A percentile compares a stretch with the other conserved stretches of the same genome.
Conservation (phyloP, 2,329 filamentous ascomycete species). For the Alternaria sp. region DNA sequence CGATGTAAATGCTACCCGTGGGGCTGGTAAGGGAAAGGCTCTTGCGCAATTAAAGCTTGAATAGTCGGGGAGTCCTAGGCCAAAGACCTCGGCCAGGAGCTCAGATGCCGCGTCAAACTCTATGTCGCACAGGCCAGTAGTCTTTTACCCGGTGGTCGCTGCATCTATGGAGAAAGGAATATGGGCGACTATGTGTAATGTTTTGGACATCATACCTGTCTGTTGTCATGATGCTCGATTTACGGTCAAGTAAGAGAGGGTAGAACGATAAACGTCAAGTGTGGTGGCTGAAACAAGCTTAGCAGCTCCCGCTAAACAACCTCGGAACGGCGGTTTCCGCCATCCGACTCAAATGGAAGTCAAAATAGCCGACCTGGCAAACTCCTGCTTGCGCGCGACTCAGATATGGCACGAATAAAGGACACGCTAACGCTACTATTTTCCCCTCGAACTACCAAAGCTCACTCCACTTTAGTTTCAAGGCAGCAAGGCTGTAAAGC, state of each 20-base stretch:
- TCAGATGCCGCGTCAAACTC: background rate
- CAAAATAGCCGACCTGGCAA: background rate
- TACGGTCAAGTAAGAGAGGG: background rate
- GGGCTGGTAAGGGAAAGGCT: background rate
- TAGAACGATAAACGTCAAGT: background rate
- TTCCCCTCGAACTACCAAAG: background rate
- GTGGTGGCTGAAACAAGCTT: slow-evolving; percentile 6
- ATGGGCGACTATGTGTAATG: background rate
- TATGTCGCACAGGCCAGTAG: background rate
- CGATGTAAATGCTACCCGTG: slow-evolving; percentile 1
- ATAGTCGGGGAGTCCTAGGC: slow-evolving; percentile 4
- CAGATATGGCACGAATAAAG: background rate
- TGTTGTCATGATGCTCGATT: background rate
- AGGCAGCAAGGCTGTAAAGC: slow-evolving; percentile 1
- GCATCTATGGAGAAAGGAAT: background rate
- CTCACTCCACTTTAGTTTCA: slow-evolving; percentile 3
- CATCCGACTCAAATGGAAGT: background rate
- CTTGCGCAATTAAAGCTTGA: slow-evolving; percentile 5
- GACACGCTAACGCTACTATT: slow-evolving; percentile 2
- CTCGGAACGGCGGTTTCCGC: background rate
- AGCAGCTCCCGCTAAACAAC: background rate
- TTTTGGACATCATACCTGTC: background rate
- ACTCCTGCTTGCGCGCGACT: slow-evolving; percentile 2
- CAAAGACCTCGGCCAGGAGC: background rate
- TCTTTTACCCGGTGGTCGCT: background rate